phyloP scores from a whole-genome alignment of 2,329 filamentous ascomycete genomes.

The Ciborinia camelliae region DNA sequence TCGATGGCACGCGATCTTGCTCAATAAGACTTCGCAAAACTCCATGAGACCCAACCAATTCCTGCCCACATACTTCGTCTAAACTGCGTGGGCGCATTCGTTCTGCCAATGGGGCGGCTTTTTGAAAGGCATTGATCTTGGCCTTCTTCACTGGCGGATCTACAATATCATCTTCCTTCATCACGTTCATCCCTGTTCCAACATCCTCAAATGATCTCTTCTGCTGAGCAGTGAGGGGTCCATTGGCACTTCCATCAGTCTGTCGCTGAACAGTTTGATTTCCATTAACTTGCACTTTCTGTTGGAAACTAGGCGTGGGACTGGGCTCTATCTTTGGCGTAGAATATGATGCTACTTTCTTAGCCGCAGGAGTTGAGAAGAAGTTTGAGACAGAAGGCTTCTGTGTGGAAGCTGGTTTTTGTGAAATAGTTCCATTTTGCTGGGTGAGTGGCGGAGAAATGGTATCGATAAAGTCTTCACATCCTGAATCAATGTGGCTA shows the following conservation, averaged over 20 bases:
- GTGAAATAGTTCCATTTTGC: conserved; percentile 38
- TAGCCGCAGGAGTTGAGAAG: conserved; percentile 59
- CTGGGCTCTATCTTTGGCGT: conserved; percentile 36
- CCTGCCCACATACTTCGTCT: conserved; percentile 86
- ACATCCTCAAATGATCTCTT: conserved; percentile 38
- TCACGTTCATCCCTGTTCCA: not conserved
- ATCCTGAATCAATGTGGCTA: conserved; percentile 82
- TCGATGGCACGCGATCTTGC: conserved; percentile 79
- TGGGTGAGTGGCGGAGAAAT: conserved; percentile 42
- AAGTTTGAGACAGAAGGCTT: conserved; percentile 50
- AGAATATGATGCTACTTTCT: conserved; percentile 43
- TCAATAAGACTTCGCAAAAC: conserved; percentile 84
- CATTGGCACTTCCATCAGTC: conserved; percentile 27
- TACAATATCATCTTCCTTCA: conserved; percentile 23
- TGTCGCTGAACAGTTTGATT: conserved; percentile 30
- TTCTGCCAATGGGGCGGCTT: conserved; percentile 82
- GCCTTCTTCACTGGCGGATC: conserved; percentile 55
- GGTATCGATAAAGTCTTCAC: conserved; percentile 60
- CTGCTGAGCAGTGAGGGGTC: conserved; percentile 26
- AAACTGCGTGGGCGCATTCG: conserved; percentile 84
- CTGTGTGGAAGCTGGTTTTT: conserved; percentile 45
- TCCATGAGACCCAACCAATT: conserved; percentile 81
- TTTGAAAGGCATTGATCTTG: conserved; percentile 61
- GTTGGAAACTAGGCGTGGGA: conserved; percentile 37
- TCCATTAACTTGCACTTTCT: conserved; percentile 36